Conservation (phyloP, 2,329 filamentous ascomycete species). For the Cladosporium sp. region DNA sequence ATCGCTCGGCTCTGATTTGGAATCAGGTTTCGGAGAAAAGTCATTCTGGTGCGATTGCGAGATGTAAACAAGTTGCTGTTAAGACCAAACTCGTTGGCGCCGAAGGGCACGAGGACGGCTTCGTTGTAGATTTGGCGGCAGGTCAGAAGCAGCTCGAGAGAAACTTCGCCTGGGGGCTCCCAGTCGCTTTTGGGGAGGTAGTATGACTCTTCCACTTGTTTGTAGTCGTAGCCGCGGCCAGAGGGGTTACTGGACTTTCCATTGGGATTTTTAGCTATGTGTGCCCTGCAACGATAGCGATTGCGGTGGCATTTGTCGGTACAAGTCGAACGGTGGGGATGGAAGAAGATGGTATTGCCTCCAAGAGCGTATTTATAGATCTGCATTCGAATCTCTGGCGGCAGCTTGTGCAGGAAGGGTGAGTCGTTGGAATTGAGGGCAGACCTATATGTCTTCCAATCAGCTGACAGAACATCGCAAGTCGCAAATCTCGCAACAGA, state of each 20-base stretch:
- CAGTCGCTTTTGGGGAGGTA: background rate
- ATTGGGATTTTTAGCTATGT: background rate
- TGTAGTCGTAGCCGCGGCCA: too few relatives aligned
- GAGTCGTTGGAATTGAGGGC: background rate
- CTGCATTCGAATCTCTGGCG: background rate
- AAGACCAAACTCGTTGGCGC: background rate
- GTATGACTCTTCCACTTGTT: background rate
- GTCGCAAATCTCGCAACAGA: background rate
- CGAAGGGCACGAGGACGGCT: background rate
- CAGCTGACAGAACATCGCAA: background rate
- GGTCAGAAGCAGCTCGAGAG: background rate
- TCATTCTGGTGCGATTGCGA: accelerated
- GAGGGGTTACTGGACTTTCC: too few relatives aligned
- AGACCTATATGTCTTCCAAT: background rate
- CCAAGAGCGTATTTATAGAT: background rate
- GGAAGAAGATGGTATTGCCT: background rate
- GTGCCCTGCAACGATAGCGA: background rate
- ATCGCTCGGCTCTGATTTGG: background rate
- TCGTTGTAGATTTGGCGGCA: background rate
- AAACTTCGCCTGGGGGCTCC: background rate
- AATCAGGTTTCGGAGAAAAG: background rate
- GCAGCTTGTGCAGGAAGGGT: background rate
- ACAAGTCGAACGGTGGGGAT: background rate
- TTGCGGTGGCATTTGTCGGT: background rate
- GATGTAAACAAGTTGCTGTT: background rate